Conservation (phyloP, 2,329 filamentous ascomycete genomes). For the Venturia asperata region DNA sequence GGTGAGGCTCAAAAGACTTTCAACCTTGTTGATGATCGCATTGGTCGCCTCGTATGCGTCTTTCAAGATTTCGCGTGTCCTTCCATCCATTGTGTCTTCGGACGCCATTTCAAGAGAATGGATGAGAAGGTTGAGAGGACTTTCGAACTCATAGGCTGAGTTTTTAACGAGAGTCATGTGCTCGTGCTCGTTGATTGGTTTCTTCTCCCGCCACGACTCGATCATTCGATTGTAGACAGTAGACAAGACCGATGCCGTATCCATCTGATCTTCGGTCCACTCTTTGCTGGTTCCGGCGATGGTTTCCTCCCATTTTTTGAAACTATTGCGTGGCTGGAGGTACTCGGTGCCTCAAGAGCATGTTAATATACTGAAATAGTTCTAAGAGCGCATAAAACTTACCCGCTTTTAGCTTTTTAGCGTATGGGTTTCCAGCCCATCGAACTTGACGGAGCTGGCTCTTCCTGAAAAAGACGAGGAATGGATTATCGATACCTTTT, state of each 20-base stretch:
- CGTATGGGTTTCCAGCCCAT: conserved; percentile 3
- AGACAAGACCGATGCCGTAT: not conserved
- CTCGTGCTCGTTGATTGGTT: not conserved
- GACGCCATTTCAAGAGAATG: not conserved
- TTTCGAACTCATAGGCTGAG: not conserved
- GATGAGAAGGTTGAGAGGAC: not conserved
- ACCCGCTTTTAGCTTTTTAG: conserved; percentile 3
- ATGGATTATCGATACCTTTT: not conserved
- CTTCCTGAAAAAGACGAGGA: conserved; percentile 6
- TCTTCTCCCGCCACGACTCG: not conserved
- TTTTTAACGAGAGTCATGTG: not conserved
- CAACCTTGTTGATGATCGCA: not conserved
- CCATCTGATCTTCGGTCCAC: conserved; percentile 11
- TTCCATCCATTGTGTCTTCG: not conserved
- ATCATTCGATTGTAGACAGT: conserved; percentile 3
- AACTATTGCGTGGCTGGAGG: conserved; percentile 8
- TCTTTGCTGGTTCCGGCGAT: conserved; percentile 4
- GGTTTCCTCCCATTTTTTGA: conserved; percentile 14
- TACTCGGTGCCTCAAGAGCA: not conserved
- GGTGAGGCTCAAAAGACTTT: not conserved
- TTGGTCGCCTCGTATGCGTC: conserved; percentile 3
- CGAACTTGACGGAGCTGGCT: conserved; percentile 1
- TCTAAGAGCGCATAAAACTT: not conserved
- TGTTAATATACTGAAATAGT: not conserved
- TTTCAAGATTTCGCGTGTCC: not conserved